Percentiles rank a stretch among this genome's conserved stretches.
phyloP scores from a whole-genome alignment of 2,329 filamentous ascomycete genomes.

The Venturia pyrina region DNA sequence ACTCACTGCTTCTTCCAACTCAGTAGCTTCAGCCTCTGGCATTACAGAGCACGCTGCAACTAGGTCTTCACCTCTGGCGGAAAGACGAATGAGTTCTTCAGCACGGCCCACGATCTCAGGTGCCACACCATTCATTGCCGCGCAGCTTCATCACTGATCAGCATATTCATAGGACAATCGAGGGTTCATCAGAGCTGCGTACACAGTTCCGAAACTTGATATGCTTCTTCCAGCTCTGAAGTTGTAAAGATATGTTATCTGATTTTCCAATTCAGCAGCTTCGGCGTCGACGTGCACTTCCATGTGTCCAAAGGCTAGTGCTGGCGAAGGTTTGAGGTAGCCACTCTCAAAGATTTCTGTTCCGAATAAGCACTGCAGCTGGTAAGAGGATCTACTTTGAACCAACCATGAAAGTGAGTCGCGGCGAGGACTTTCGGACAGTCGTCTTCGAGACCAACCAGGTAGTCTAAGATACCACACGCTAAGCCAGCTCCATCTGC shows the following conservation, averaged over 20 bases:
- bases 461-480: conserved; percentile 49
- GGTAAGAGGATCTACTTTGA: conserved; percentile 14
- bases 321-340: conserved; percentile 41
- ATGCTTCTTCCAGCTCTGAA: conserved; percentile 55
- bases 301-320: conserved; percentile 59
- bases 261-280: conserved; percentile 44
- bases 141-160: conserved; percentile 42
- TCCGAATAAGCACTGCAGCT: conserved; percentile 20
- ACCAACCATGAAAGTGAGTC: conserved; percentile 52
- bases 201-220: conserved; percentile 73
- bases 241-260: conserved; percentile 67
- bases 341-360: conserved; percentile 60
- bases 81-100: conserved; percentile 58
- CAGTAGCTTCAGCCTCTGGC: conserved; percentile 50
- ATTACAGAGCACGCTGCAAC: conserved; percentile 60
- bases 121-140: conserved; percentile 76
- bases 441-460: conserved; percentile 38
- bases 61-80: conserved; percentile 66
- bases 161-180: background rate
- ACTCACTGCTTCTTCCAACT: conserved; percentile 56
- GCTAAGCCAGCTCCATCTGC: conserved; percentile 54
- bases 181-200: conserved; percentile 15
- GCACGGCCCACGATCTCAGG: conserved; percentile 62
- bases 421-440: conserved; percentile 51
- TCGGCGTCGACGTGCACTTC: conserved; percentile 52